Evolutionary conservation across 2,329 filamentous ascomycete species (phyloP), one percentile per base, ranked within the genome.

Genomic region (Endoconidiophora laricicola): DNA sequence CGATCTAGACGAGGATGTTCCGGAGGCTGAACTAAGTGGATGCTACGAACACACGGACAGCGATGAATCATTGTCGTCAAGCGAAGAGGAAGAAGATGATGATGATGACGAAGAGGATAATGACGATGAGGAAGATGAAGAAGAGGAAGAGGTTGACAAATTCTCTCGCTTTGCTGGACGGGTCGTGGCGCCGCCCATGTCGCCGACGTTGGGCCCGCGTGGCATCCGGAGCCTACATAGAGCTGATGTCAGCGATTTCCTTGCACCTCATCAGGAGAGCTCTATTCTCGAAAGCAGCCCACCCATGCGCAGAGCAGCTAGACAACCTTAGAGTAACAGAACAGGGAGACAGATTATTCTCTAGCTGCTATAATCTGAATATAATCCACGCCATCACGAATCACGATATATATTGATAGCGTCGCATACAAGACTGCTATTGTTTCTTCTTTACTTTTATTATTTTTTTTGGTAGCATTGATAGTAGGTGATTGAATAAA

Each of bases 31-130:
- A 12, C 20, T 49, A 22, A 68, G 67, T 58, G 75, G 70, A 23
- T 74, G 76, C 57, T 86, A 86, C 65, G 82, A 87, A 66, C 82
- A 86, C 60, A 86, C 83, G 6, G 83, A 86, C 63, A 82, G 81
- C 2, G 82, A 86, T 56, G 80, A 71, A 6, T 78, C 79, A 47
- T 56, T 78, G 47, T 71, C 64, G 53, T 75, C 69, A 58, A 73
- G 70, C 54, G 66, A 66, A 45, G 64, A 66, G 22, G 66, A 66
- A 4, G 63, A 67, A 9, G 59, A 59, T 14, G 61, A 59, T 6
- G 60, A 60, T 7, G 62, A 66, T 2, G 58, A 65, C 0, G 86
- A 90, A 55, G 87, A 86, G 33, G 83, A 86, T 29, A 80, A 79
- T 14, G 81, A 81, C 53, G 78, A 84, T 52, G 80, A 71, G 12